Evolutionary conservation across 345 rosid species (phyloP).

Genomic region (Populus simonii): DNA sequence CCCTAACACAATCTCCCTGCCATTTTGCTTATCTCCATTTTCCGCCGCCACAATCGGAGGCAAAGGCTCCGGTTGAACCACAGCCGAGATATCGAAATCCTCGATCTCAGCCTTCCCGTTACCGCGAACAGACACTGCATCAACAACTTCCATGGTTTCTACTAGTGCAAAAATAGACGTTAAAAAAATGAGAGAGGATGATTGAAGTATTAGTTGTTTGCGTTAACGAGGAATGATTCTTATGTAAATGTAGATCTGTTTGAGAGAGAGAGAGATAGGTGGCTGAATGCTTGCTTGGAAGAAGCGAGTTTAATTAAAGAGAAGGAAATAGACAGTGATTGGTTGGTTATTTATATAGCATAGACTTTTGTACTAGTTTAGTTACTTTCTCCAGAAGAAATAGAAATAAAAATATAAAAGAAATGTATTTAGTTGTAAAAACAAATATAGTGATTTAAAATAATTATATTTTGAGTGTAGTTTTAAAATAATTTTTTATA

Average conservation of each 20-base stretch:
- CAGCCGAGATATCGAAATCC: constrained; percentile 38
- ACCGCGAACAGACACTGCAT: background rate
- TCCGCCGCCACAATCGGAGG: constrained; percentile 34
- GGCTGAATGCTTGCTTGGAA: background rate
- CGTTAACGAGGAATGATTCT: background rate
- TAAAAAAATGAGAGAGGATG: background rate
- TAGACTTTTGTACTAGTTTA: too few species aligned
- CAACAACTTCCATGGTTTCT: constrained; percentile 1
- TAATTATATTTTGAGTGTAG: too few species aligned
- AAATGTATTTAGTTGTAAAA: too few species aligned
- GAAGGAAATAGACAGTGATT: background rate
- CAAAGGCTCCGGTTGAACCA: constrained; percentile 39
- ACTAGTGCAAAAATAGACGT: background rate
- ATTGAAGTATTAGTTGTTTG: background rate
- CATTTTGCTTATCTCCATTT: constrained; percentile 18
- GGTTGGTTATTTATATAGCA: background rate
- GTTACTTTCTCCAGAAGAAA: too few species aligned
- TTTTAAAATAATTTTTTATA: too few species aligned
- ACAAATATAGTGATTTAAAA: too few species aligned
- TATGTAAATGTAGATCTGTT: background rate
- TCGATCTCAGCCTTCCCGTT: background rate
- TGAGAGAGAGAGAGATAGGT: background rate
- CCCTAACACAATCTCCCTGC: constrained; percentile 74
- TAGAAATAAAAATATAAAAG: too few species aligned
- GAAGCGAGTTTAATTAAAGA: background rate